These are phyloP conservation scores for Pyrenula aspistea DNA, from an alignment of 495 filamentous ascomycete genomes.

Conservation along the genomic window DNA sequence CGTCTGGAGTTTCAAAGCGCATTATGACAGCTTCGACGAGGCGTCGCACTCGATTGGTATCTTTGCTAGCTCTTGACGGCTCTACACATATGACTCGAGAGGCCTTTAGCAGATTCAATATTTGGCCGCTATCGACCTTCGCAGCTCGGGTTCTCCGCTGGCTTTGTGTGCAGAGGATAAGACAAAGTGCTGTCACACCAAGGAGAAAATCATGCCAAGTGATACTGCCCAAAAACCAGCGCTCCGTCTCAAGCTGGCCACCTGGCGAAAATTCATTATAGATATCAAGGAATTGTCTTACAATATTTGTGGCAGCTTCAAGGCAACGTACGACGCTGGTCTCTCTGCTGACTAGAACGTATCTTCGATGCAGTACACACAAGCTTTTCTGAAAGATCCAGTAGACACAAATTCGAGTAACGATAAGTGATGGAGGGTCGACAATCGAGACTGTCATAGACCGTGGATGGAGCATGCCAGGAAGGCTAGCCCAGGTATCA, in stretches of 20 bases:
- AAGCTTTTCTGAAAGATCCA: constrained; percentile 22
- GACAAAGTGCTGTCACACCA: constrained; percentile 10
- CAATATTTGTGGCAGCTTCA: constrained; percentile 11
- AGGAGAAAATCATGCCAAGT: constrained; percentile 13
- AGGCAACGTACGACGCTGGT: constrained; percentile 7
- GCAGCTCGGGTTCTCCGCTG: background rate
- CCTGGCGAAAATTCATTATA: constrained; percentile 8
- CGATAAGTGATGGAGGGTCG: constrained; percentile 22
- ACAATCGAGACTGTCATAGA: constrained; percentile 19
- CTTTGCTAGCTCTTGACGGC: constrained; percentile 4
- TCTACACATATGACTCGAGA: constrained; percentile 7
- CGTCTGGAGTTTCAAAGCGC: too few relatives aligned
- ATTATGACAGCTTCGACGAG: too few relatives aligned
- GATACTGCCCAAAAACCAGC: constrained; percentile 13
- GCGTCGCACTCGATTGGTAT: constrained; percentile 6
- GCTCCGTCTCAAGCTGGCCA: constrained; percentile 11
- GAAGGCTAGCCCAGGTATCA: constrained; percentile 11
- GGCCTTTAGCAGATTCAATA: constrained; percentile 2
- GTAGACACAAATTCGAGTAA: constrained; percentile 16
- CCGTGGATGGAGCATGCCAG: constrained; percentile 12
- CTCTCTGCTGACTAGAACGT: constrained; percentile 9
- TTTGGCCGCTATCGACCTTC: background rate
- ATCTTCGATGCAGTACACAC: constrained; percentile 25
- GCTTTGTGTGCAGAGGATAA: constrained; percentile 2
- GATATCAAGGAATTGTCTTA: constrained; percentile 7